Evolutionary conservation across 2,329 filamentous ascomycete species (phyloP).

Genomic region (Ophiostoma piceae): DNA sequence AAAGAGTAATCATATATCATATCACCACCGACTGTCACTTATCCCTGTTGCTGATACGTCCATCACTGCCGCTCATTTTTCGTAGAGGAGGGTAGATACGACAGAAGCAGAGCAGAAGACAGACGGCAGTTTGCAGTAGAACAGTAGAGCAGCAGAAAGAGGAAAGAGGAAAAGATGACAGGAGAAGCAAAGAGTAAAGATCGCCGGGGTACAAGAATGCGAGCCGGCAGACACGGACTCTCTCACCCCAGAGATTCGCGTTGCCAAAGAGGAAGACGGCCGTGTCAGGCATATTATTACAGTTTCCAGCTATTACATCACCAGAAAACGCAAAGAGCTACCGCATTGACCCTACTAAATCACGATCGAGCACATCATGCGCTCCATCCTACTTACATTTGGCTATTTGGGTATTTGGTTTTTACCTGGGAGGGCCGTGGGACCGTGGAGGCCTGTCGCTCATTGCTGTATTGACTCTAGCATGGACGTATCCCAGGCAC

Average conservation of each 20-base stretch:
- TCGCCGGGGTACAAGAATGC: background rate
- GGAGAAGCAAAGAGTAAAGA: conserved; percentile 2
- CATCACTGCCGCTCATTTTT: background rate
- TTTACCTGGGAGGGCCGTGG: background rate
- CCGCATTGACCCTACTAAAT: background rate
- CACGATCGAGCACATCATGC: conserved; percentile 3
- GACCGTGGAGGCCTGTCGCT: conserved; percentile 3
- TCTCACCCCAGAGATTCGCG: background rate
- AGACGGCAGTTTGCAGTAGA: background rate
- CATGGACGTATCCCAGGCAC: background rate
- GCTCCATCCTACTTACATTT: background rate
- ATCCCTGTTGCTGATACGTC: background rate
- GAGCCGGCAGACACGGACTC: background rate
- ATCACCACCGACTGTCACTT: background rate
- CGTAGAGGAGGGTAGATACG: background rate
- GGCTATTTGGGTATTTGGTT: too few relatives aligned
- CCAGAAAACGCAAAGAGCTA: background rate
- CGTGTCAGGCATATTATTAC: background rate
- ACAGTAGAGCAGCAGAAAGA: background rate
- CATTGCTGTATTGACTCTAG: conserved; percentile 6
- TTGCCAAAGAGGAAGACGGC: conserved; percentile 5
- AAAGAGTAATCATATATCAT: background rate
- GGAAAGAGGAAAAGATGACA: background rate
- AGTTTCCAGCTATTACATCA: background rate
- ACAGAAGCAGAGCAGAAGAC: background rate